These are phyloP conservation scores for Torulaspora delbrueckii DNA, from an alignment of 805 yeast species.

Conservation along the genomic window DNA sequence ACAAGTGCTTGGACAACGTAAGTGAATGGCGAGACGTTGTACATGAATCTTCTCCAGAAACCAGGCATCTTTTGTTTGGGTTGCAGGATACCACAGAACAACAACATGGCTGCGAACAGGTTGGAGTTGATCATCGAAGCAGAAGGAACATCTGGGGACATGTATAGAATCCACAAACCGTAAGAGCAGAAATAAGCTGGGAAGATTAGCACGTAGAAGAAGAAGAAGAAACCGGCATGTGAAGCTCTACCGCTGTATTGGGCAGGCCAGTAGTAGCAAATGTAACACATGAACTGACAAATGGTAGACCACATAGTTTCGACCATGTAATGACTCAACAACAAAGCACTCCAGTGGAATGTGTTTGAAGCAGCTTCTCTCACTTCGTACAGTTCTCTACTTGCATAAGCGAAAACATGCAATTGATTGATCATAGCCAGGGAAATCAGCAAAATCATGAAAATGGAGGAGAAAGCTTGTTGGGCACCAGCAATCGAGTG, in stretches of 20 bases:
- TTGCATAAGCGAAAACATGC: slow-evolving; percentile 54
- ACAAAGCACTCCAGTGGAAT: slow-evolving; percentile 60
- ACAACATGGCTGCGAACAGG: slow-evolving; percentile 49
- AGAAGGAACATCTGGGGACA: slow-evolving; percentile 42
- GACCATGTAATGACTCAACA: slow-evolving; percentile 40
- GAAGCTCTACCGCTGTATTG: slow-evolving; percentile 41
- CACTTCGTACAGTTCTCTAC: slow-evolving; percentile 62
- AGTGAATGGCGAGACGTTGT: slow-evolving; percentile 44
- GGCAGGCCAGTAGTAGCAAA: slow-evolving; percentile 48
- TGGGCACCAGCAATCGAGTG: slow-evolving; percentile 60
- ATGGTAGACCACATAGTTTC: slow-evolving; percentile 46
- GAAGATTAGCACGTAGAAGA: slow-evolving; percentile 45
- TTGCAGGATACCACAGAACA: slow-evolving; percentile 51
- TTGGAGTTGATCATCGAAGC: slow-evolving; percentile 41
- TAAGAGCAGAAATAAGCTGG: slow-evolving; percentile 48
- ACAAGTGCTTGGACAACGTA: slow-evolving; percentile 44
- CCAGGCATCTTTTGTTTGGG: slow-evolving; percentile 42
- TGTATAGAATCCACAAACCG: slow-evolving; percentile 47
- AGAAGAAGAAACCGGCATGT: slow-evolving; percentile 50
- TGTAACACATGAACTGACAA: slow-evolving; percentile 42
- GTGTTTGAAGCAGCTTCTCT: slow-evolving; percentile 72
- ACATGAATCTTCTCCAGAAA: slow-evolving; percentile 46
- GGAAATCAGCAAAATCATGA: slow-evolving; percentile 51
- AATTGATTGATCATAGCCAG: slow-evolving; percentile 56
- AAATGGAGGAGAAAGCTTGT: slow-evolving; percentile 57